Percentiles rank a stretch among this genome's conserved stretches.
phyloP scores from a whole-genome alignment of 495 filamentous ascomycete genomes.

The Aspergillus leporis region DNA sequence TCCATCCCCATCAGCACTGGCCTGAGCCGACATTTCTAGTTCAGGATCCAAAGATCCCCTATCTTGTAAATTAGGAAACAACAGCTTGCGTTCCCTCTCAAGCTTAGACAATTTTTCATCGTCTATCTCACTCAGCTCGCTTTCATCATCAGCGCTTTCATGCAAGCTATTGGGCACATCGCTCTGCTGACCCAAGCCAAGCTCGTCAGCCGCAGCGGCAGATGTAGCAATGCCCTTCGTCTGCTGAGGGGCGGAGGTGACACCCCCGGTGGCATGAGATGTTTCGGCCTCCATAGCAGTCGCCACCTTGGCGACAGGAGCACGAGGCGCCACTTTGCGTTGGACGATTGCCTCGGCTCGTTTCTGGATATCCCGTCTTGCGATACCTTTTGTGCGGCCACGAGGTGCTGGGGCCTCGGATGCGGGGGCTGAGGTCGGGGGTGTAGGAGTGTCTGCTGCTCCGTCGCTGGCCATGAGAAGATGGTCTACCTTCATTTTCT shows the following conservation, averaged over 20 bases:
- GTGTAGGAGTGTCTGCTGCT: slow-evolving; percentile 37
- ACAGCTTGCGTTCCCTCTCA: slow-evolving; percentile 28
- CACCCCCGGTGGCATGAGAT: slow-evolving; percentile 9
- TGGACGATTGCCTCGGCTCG: slow-evolving; percentile 59
- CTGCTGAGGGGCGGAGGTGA: slow-evolving; percentile 25
- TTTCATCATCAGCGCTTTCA: slow-evolving; percentile 79
- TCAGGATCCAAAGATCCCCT: slow-evolving; percentile 25
- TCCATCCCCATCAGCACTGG: slow-evolving; percentile 31
- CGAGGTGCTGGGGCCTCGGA: slow-evolving; percentile 46
- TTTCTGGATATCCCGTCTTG: slow-evolving; percentile 62
- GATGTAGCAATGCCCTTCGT: slow-evolving; percentile 10
- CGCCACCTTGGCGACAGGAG: slow-evolving; percentile 28
- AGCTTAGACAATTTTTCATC: slow-evolving; percentile 50
- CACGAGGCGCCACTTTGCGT: slow-evolving; percentile 40
- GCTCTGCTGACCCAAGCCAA: slow-evolving; percentile 29
- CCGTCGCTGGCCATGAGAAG: slow-evolving; percentile 47
- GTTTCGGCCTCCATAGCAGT: slow-evolving; percentile 27
- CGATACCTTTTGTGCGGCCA: slow-evolving; percentile 59
- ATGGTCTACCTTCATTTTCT: slow-evolving; percentile 61
- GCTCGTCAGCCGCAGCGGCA: slow-evolving; percentile 15
- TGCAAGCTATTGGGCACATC: slow-evolving; percentile 62
- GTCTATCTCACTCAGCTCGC: slow-evolving; percentile 72
- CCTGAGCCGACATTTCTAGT: slow-evolving; percentile 27
- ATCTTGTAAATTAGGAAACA: slow-evolving; percentile 41
- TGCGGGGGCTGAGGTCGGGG: slow-evolving; percentile 35